These are phyloP conservation scores for Mycena leptocephala DNA, from an alignment of 768 basidiomycete genomes.

Conservation along the genomic window DNA sequence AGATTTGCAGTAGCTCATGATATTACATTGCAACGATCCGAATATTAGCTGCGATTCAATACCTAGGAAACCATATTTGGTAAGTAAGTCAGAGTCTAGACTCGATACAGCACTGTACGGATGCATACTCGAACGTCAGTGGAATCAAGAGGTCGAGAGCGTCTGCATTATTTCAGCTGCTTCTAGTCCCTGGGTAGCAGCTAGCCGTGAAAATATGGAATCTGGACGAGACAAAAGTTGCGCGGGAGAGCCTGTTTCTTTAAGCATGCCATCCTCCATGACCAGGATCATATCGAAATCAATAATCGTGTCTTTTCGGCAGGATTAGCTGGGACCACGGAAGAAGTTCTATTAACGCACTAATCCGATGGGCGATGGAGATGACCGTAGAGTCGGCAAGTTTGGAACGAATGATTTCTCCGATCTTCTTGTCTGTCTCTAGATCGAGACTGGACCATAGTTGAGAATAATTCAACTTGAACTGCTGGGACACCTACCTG, in stretches of 20 bases:
- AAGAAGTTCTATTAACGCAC: slow-evolving; percentile 6
- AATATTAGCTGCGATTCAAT: too few relatives aligned
- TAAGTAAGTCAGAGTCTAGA: too few relatives aligned
- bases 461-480: not conserved
- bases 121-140: too few relatives aligned
- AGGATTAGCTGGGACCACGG: not conserved
- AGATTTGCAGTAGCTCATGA: too few relatives aligned
- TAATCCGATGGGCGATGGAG: slow-evolving; percentile 29
- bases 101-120: too few relatives aligned
- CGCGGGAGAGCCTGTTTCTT: slow-evolving; percentile 12
- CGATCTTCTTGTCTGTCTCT: slow-evolving; percentile 27
- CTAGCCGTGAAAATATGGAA: not conserved
- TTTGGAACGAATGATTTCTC: slow-evolving; percentile 27
- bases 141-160: too few relatives aligned
- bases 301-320: slow-evolving; percentile 13
- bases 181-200: not conserved
- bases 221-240: not conserved
- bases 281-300: slow-evolving; percentile 32
- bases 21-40: too few relatives aligned
- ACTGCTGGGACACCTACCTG: slow-evolving; percentile 1
- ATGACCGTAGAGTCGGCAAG: slow-evolving; percentile 25
- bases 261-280: slow-evolving; percentile 25
- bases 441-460: slow-evolving; percentile 5
- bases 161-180: not conserved
- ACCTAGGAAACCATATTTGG: too few relatives aligned